phyloP scores from a whole-genome alignment of 2,329 filamentous ascomycete species.

The Pseudocercospora crystallina region DNA sequence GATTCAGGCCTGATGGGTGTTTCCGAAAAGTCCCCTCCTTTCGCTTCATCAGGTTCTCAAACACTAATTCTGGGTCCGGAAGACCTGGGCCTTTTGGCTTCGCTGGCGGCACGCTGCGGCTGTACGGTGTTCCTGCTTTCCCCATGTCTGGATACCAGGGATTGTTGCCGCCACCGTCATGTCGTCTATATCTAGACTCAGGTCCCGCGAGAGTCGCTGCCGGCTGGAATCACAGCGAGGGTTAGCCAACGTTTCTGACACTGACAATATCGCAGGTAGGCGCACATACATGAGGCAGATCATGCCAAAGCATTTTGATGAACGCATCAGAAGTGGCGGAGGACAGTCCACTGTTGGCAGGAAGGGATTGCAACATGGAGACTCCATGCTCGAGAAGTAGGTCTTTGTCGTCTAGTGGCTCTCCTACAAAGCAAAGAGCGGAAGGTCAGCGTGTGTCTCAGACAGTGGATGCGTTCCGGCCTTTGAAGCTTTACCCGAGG shows the following conservation, averaged over 20 bases:
- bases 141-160: slow-evolving; percentile 53
- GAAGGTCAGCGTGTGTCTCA: no score
- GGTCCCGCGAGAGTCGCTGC: slow-evolving; percentile 49
- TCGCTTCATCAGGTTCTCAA: slow-evolving; percentile 46
- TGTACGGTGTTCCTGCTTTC: slow-evolving; percentile 52
- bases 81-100: slow-evolving; percentile 53
- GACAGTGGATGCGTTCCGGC: no score
- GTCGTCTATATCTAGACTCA: slow-evolving; percentile 40
- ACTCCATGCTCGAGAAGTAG: slow-evolving; percentile 53
- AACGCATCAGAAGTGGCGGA: slow-evolving; percentile 50
- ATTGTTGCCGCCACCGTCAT: slow-evolving; percentile 50
- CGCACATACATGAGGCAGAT: slow-evolving; percentile 46
- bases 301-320: slow-evolving; percentile 54
- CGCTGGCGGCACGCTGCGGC: slow-evolving; percentile 46
- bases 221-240: slow-evolving; percentile 29
- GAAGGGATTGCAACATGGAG: slow-evolving; percentile 53
- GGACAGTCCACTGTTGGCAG: slow-evolving; percentile 36
- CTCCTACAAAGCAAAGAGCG: no score
- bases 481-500: no score
- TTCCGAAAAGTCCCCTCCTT: slow-evolving; percentile 40
- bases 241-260: no score
- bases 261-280: no score
- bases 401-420: slow-evolving; percentile 50
- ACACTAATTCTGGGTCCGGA: slow-evolving; percentile 50
- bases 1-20: slow-evolving; percentile 48